These are phyloP conservation scores for Paramarasmius palmivorus DNA, from an alignment of 1,284 basidiomycete genomes.

Conservation along the genomic window DNA sequence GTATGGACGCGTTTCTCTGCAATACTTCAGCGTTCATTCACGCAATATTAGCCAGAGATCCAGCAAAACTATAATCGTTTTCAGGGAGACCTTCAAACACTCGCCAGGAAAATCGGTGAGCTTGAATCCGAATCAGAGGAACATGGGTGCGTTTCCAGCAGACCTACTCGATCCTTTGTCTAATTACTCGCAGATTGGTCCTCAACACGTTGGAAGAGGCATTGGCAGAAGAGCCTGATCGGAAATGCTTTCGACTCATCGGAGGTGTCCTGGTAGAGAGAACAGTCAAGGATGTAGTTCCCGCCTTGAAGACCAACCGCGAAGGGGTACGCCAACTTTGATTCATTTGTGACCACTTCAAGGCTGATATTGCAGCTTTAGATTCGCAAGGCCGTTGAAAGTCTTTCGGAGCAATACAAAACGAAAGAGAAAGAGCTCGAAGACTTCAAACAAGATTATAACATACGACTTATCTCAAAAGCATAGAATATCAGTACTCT, in stretches of 20 bases:
- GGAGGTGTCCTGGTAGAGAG: slow-evolving; percentile 96
- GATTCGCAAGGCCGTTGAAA: slow-evolving; percentile 81
- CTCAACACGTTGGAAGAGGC: slow-evolving; percentile 85
- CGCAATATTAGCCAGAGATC: slow-evolving; percentile 66
- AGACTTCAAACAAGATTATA: slow-evolving; percentile 80
- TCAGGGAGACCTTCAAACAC: slow-evolving; percentile 81
- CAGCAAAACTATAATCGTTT: slow-evolving; percentile 75
- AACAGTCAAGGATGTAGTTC: slow-evolving; percentile 94
- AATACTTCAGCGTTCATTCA: slow-evolving; percentile 23
- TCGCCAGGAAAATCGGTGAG: slow-evolving; percentile 92
- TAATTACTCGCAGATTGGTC: slow-evolving; percentile 51
- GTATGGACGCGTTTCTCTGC: slow-evolving; percentile 40
- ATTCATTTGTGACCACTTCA: slow-evolving; percentile 6
- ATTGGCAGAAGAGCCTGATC: slow-evolving; percentile 76
- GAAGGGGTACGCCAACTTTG: slow-evolving; percentile 63
- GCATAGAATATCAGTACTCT: neutral
- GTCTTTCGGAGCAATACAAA: slow-evolving; percentile 84
- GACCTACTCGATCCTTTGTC: slow-evolving; percentile 1
- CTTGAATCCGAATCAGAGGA: slow-evolving; percentile 93
- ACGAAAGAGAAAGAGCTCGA: slow-evolving; percentile 85
- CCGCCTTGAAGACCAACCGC: slow-evolving; percentile 83
- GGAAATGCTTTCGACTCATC: slow-evolving; percentile 96
- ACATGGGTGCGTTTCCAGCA: slow-evolving; percentile 58
- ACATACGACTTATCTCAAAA: slow-evolving; percentile 60
- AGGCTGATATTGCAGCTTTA: slow-evolving; percentile 29